phyloP scores from a whole-genome alignment of 169 alveolate species.

The Cytauxzoon felis region DNA sequence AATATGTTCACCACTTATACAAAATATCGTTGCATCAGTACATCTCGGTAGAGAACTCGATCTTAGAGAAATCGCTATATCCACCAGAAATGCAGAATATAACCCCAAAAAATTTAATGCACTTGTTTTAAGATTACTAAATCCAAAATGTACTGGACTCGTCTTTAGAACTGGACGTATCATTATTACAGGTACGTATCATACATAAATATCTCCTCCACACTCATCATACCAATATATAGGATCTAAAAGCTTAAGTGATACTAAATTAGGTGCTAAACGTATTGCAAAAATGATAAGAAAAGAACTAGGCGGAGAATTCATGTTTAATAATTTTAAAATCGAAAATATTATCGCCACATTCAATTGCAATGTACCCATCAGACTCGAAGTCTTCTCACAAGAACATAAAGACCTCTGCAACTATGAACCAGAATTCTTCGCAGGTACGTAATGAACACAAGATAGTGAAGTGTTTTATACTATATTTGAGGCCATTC shows the following conservation, averaged over 20 bases:
- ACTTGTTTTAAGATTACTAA: slow-evolving; percentile 91
- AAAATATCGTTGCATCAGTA: slow-evolving; percentile 94
- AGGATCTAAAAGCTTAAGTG: slow-evolving; percentile 87
- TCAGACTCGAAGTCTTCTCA: slow-evolving; percentile 93
- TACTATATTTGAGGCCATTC: no score
- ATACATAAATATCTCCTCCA: neutral
- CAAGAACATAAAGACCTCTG: slow-evolving; percentile 86
- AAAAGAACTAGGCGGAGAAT: slow-evolving; percentile 84
- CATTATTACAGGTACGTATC: slow-evolving; percentile 89
- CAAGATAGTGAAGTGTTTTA: neutral
- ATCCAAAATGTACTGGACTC: slow-evolving; percentile 95
- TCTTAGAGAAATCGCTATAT: slow-evolving; percentile 87
- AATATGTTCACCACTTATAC: slow-evolving; percentile 78
- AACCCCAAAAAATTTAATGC: slow-evolving; percentile 95
- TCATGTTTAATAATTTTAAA: slow-evolving; percentile 87
- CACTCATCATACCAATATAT: neutral
- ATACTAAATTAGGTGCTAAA: slow-evolving; percentile 88
- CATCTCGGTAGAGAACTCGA: slow-evolving; percentile 86
- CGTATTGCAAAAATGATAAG: slow-evolving; percentile 91
- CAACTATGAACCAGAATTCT: slow-evolving; percentile 97
- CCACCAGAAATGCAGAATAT: slow-evolving; percentile 94
- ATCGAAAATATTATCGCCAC: slow-evolving; percentile 97
- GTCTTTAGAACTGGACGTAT: slow-evolving; percentile 92
- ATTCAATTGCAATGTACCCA: slow-evolving; percentile 93
- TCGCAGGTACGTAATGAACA: slow-evolving; percentile 90